These are phyloP conservation scores for Zygosaccharomyces gambellarensis DNA, from an alignment of 805 yeast species.

Conservation along the genomic window DNA sequence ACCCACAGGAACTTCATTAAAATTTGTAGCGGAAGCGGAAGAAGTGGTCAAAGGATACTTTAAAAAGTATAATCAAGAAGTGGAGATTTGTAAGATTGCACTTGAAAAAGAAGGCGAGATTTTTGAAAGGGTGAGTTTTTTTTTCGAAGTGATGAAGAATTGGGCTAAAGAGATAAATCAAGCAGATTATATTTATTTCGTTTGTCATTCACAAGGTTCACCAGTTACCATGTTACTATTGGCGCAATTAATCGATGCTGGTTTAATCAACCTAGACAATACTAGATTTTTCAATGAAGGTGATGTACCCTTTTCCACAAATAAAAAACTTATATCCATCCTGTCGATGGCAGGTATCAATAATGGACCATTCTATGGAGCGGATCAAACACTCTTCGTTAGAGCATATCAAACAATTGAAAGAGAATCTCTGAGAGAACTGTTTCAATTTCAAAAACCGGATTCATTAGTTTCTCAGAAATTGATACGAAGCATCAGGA, in stretches of 20 bases:
- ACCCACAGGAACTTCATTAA: constrained; percentile 92
- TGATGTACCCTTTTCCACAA: constrained; percentile 11
- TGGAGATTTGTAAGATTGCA: constrained; percentile 82
- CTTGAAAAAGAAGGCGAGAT: constrained; percentile 91
- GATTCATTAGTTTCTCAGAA: constrained; percentile 67
- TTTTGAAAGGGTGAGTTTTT: constrained; percentile 76
- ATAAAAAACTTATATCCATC: constrained; percentile 54
- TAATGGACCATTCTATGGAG: constrained; percentile 89
- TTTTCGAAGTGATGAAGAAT: constrained; percentile 63
- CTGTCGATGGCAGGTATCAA: constrained; percentile 95
- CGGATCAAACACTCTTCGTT: constrained; percentile 78
- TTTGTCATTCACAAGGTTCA: constrained; percentile 94
- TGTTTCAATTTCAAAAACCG: constrained; percentile 82
- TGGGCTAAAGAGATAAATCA: constrained; percentile 48
- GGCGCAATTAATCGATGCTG: constrained; percentile 67
- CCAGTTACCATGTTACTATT: constrained; percentile 81
- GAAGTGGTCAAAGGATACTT: constrained; percentile 68
- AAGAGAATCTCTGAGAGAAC: constrained; percentile 75
- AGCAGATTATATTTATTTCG: constrained; percentile 89
- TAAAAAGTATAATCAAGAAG: constrained; percentile 34
- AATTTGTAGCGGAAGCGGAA: constrained; percentile 89
- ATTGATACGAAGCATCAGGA: constrained; percentile 61
- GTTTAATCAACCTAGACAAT: constrained; percentile 36
- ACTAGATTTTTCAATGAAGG: constrained; percentile 22
- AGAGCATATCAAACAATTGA: constrained; percentile 89